Evolutionary conservation across 1,139 yeast species (phyloP).

Genomic region (Spathaspora sp.): DNA sequence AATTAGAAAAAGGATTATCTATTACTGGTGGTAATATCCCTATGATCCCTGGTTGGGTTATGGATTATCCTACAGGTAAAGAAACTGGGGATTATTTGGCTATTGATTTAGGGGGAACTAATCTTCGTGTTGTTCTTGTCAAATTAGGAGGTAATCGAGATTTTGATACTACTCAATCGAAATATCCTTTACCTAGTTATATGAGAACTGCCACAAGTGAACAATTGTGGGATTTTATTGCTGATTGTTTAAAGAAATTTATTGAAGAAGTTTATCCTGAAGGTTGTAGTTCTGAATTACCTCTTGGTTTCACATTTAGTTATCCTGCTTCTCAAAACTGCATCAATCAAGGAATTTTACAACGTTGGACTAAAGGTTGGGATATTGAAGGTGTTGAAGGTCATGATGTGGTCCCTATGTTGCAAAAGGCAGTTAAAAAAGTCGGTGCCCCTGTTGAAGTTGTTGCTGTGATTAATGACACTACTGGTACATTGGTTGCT

Average conservation of each 20-base stretch:
- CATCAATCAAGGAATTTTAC: slow-evolving; percentile 82
- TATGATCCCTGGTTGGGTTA: slow-evolving; percentile 96
- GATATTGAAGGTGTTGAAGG: slow-evolving; percentile 95
- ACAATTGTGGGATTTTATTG: slow-evolving; percentile 82
- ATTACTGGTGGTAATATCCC: slow-evolving; percentile 83
- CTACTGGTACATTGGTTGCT: slow-evolving; percentile 96
- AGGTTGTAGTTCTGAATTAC: slow-evolving; percentile 53
- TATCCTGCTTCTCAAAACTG: slow-evolving; percentile 87
- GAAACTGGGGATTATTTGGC: slow-evolving; percentile 90
- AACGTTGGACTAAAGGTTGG: slow-evolving; percentile 98
- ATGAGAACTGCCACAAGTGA: slow-evolving; percentile 81
- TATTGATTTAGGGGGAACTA: slow-evolving; percentile 94
- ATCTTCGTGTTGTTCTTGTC: slow-evolving; percentile 85
- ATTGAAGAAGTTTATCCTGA: slow-evolving; percentile 61
- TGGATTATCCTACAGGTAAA: slow-evolving; percentile 88
- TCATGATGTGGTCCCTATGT: slow-evolving; percentile 85
- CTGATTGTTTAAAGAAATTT: slow-evolving; percentile 69
- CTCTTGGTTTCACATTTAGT: slow-evolving; percentile 93
- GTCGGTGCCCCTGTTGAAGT: slow-evolving; percentile 75
- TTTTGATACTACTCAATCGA: slow-evolving; percentile 81
- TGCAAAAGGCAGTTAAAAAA: slow-evolving; percentile 70
- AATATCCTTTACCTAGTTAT: slow-evolving; percentile 69
- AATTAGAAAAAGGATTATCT: slow-evolving; percentile 78
- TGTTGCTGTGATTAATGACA: slow-evolving; percentile 92
- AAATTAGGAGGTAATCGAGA: slow-evolving; percentile 74